A percentile compares a stretch with the other conserved stretches of the same genome.
phyloP scores from a whole-genome alignment of 148 eudicot species.

The Hydrangea macrophylla region DNA sequence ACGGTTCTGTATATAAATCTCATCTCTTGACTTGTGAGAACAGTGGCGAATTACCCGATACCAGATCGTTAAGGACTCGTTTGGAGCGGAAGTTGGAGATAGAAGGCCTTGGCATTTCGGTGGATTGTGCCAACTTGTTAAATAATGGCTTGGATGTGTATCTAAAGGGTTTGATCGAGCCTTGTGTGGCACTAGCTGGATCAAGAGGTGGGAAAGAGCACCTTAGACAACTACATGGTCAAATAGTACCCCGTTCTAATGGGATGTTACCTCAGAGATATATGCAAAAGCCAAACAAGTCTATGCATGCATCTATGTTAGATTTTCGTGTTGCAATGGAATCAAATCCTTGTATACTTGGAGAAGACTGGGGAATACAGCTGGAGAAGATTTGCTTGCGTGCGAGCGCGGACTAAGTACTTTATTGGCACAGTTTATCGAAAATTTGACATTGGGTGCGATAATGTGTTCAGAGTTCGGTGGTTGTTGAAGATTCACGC shows the following conservation, averaged over 20 bases:
- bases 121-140: conserved; percentile 37
- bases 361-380: conserved; percentile 42
- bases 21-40: conserved; percentile 29
- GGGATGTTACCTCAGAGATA: conserved; percentile 17
- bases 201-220: conserved; percentile 20
- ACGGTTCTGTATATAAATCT: conserved; percentile 4
- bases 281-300: conserved; percentile 14
- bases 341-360: conserved; percentile 41
- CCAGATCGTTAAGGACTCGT: conserved; percentile 29
- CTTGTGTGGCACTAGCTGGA: conserved; percentile 38
- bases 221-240: conserved; percentile 12
- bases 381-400: conserved; percentile 39
- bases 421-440: background rate
- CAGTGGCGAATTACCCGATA: conserved; percentile 41
- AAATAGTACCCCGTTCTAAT: conserved; percentile 6
- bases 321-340: conserved; percentile 52
- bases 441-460: background rate
- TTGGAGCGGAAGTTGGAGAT: conserved; percentile 40
- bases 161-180: conserved; percentile 45
- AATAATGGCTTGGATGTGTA: conserved; percentile 48
- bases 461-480: background rate
- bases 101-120: conserved; percentile 38
- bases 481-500: conserved; percentile 6
- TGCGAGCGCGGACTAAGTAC: conserved; percentile 18
- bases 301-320: conserved; percentile 20